A percentile compares a stretch with the other conserved stretches of the same genome.
phyloP scores from a whole-genome alignment of 176 grass and related monocot genomes.

The Hsuehochloa calcarea region DNA sequence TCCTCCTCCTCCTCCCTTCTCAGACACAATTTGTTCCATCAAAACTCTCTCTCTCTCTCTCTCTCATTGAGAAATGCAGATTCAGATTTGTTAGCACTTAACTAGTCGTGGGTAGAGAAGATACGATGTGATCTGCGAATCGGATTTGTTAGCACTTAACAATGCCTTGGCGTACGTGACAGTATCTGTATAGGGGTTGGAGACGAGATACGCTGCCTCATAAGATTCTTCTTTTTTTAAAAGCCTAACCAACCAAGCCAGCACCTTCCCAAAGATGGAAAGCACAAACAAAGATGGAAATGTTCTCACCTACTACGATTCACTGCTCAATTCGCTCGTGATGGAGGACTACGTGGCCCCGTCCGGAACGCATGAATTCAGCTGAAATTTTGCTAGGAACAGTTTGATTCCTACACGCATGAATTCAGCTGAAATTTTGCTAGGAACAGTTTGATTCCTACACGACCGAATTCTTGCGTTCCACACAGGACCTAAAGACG shows the following conservation, averaged over 20 bases:
- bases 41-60: no score
- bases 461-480: background rate
- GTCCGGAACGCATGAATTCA: no score
- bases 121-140: constrained; percentile 1
- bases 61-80: background rate
- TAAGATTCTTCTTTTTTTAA: background rate
- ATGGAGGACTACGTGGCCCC: background rate
- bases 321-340: background rate
- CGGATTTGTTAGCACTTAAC: background rate
- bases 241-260: background rate
- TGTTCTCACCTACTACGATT: background rate
- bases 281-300: background rate
- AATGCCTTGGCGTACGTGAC: background rate
- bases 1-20: no score
- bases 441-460: background rate
- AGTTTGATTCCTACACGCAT: no score
- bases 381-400: no score
- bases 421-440: no score
- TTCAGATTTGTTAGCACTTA: background rate
- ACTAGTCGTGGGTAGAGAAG: background rate
- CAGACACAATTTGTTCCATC: no score
- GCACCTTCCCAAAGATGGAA: background rate
- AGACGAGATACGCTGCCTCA: background rate
- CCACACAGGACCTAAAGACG: background rate
- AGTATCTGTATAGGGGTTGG: constrained; percentile 4